phyloP scores from a whole-genome alignment of 805 yeast genomes.

The Osmozyma mogii region DNA sequence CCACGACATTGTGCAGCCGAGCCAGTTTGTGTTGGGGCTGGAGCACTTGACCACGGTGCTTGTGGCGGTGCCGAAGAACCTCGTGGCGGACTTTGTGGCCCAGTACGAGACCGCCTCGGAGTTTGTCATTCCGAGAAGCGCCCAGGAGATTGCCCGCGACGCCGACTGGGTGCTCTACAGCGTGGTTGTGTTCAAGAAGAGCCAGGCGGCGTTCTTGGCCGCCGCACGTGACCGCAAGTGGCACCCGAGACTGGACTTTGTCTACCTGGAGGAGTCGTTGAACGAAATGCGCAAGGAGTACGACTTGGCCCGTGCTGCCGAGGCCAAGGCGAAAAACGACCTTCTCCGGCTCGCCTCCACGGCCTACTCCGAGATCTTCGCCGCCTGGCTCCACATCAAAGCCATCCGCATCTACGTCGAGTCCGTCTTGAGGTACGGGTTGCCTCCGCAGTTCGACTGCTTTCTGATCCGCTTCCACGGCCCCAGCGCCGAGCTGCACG shows the following conservation, averaged over 20 bases:
- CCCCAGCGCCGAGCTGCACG: constrained; percentile 19
- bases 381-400: constrained; percentile 87
- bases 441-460: constrained; percentile 82
- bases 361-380: constrained; percentile 80
- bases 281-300: constrained; percentile 72
- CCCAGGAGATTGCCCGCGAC: constrained; percentile 62
- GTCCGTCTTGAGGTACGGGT: constrained; percentile 88
- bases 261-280: constrained; percentile 70
- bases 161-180: constrained; percentile 65
- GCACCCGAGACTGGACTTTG: constrained; percentile 82
- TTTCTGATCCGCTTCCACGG: constrained; percentile 40
- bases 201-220: constrained; percentile 55
- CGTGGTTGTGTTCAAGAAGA: constrained; percentile 82
- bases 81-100: constrained; percentile 51
- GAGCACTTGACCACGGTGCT: constrained; percentile 83
- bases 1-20: constrained; percentile 78
- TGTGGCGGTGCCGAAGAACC: constrained; percentile 75
- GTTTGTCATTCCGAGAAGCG: constrained; percentile 91
- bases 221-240: constrained; percentile 79
- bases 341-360: constrained; percentile 75
- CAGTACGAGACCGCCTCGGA: constrained; percentile 69
- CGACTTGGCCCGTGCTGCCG: constrained; percentile 65
- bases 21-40: constrained; percentile 76
- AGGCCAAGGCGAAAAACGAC: constrained; percentile 67
- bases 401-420: constrained; percentile 85